Percentiles rank a stretch among this genome's conserved stretches.
phyloP scores from a whole-genome alignment of 2,329 filamentous ascomycete genomes.

The Xylogone sp. region DNA sequence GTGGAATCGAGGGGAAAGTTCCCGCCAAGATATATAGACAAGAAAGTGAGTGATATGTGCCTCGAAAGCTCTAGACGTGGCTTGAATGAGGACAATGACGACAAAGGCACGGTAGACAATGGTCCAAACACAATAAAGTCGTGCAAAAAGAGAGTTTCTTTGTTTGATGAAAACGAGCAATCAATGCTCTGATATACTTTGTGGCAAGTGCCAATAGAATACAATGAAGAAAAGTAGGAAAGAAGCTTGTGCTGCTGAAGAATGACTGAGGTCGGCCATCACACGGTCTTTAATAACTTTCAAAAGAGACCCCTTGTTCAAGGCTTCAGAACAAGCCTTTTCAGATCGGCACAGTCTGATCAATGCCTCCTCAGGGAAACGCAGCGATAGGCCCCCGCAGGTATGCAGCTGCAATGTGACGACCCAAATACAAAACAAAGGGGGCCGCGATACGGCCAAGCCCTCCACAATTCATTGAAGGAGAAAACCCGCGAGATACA shows the following conservation, averaged over 20 bases:
- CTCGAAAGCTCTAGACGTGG: background rate
- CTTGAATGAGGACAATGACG: background rate
- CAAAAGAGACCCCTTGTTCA: background rate
- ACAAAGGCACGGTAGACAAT: background rate
- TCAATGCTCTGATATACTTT: background rate
- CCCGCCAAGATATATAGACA: background rate
- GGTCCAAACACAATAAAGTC: background rate
- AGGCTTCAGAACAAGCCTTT: background rate
- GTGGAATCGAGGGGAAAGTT: background rate
- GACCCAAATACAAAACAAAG: conserved; percentile 3
- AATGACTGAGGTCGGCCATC: background rate
- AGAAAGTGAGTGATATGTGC: background rate
- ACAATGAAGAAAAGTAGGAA: background rate
- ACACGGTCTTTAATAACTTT: background rate
- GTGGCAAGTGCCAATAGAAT: background rate
- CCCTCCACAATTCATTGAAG: conserved; percentile 1
- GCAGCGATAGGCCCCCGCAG: background rate
- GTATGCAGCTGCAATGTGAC: background rate
- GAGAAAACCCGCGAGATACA: background rate
- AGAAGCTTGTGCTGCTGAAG: background rate
- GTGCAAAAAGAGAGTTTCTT: background rate
- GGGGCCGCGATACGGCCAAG: background rate
- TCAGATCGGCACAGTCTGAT: background rate
- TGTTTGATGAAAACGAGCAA: background rate
- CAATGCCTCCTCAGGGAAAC: background rate